A percentile compares a stretch with the other conserved stretches of the same genome.
phyloP scores from a whole-genome alignment of 306 rosid species.

The Chamaecrista fasciculata region DNA sequence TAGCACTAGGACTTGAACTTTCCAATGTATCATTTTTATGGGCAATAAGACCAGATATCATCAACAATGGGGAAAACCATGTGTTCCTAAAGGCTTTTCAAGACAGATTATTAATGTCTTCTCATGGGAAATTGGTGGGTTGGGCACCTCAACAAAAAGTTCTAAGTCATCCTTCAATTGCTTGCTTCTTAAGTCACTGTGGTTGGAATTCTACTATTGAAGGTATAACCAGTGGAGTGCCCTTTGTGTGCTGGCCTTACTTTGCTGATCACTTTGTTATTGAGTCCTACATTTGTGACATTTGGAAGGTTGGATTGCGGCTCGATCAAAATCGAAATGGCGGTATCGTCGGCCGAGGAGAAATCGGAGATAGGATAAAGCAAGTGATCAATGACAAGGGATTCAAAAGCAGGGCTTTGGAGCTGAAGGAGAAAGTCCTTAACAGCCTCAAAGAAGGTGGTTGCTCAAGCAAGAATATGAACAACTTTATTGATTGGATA shows the following conservation, averaged over 20 bases:
- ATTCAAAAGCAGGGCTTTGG: neutral
- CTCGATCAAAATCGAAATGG: neutral
- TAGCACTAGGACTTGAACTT: constrained; percentile 36
- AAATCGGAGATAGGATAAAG: constrained; percentile 11
- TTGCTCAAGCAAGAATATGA: constrained; percentile 20
- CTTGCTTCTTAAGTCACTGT: constrained; percentile 36
- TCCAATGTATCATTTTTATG: constrained; percentile 32
- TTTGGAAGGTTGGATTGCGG: constrained; percentile 31
- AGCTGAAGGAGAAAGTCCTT: constrained; percentile 4
- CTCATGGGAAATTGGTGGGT: constrained; percentile 18
- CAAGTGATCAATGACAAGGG: constrained; percentile 14
- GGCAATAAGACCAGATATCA: constrained; percentile 35
- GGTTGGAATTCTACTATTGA: constrained; percentile 42
- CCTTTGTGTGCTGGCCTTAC: constrained; percentile 38
- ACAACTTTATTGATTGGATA: constrained; percentile 25
- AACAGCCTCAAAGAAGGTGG: constrained; percentile 24
- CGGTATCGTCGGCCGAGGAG: constrained; percentile 18
- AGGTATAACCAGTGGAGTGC: constrained; percentile 23
- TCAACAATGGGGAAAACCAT: neutral
- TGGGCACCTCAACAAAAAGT: constrained; percentile 38
- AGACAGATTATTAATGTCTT: neutral
- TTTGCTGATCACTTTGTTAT: constrained; percentile 30
- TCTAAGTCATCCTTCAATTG: constrained; percentile 27
- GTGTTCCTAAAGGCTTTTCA: constrained; percentile 23
- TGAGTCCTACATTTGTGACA: constrained; percentile 23